phyloP scores from a whole-genome alignment of 495 filamentous ascomycete genomes.

The Podospora sp. region DNA sequence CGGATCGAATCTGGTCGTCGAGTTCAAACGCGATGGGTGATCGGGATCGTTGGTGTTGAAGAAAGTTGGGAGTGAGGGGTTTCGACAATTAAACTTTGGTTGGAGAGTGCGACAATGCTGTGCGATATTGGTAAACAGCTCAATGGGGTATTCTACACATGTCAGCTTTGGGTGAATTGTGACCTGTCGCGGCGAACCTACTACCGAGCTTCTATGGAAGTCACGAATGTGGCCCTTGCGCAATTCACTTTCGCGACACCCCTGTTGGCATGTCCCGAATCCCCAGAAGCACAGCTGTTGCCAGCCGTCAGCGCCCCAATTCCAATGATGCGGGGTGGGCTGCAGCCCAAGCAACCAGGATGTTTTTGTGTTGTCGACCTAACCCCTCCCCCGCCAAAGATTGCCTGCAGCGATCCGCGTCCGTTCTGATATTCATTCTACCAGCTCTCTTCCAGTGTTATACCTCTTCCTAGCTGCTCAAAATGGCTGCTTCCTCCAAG shows the following conservation, averaged over 20 bases:
- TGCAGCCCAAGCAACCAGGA: slow-evolving; percentile 21
- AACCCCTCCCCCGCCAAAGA: slow-evolving; percentile 41
- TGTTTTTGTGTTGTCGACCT: slow-evolving; percentile 17
- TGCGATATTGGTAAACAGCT: neutral
- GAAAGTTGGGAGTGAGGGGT: neutral
- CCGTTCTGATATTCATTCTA: slow-evolving; percentile 7
- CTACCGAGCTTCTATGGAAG: no score
- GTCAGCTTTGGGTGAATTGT: neutral
- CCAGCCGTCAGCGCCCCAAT: neutral
- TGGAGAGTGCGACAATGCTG: neutral
- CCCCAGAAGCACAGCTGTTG: neutral
- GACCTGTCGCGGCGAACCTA: neutral
- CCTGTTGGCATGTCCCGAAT: no score
- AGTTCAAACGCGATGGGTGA: neutral
- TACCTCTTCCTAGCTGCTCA: slow-evolving; percentile 19
- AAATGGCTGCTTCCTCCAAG: slow-evolving; percentile 57
- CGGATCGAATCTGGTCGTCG: neutral
- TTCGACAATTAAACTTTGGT: neutral
- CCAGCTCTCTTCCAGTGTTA: slow-evolving; percentile 4
- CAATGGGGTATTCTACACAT: neutral
- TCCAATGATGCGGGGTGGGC: neutral
- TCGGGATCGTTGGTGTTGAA: neutral
- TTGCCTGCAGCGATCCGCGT: slow-evolving; percentile 12
- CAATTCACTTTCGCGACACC: neutral
- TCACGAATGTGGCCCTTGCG: neutral